Conservation (phyloP, 1,139 yeast species). For the Zygosaccharomyces sapae region DNA sequence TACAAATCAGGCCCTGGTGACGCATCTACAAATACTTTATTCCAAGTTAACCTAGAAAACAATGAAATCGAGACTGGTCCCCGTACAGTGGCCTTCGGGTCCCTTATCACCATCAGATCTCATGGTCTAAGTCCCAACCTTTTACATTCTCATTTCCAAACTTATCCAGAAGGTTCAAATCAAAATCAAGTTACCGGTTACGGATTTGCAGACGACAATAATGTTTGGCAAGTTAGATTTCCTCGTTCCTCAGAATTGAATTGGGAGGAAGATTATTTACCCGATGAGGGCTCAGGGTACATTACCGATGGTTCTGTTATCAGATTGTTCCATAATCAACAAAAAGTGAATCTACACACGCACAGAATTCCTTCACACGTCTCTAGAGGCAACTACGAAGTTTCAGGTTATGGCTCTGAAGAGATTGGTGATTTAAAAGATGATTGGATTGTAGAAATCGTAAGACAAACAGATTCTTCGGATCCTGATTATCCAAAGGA, state of each 20-base stretch:
- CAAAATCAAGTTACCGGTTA: conserved; percentile 76
- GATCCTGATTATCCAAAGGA: conserved; percentile 40
- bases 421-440: conserved; percentile 56
- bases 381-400: conserved; percentile 53
- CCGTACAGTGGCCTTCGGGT: conserved; percentile 57
- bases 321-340: conserved; percentile 51
- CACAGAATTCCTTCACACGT: conserved; percentile 57
- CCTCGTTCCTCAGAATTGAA: conserved; percentile 40
- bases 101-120: conserved; percentile 61
- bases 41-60: conserved; percentile 62
- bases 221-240: conserved; percentile 56
- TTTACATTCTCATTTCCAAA: conserved; percentile 64
- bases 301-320: conserved; percentile 51
- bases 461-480: conserved; percentile 53
- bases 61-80: conserved; percentile 54
- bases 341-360: conserved; percentile 58
- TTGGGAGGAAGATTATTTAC: conserved; percentile 22
- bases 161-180: conserved; percentile 67
- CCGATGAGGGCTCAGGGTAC: conserved; percentile 31
- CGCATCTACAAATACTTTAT: conserved; percentile 64
- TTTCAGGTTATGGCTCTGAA: conserved; percentile 62
- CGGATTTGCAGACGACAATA: conserved; percentile 67
- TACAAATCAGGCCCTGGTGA: conserved; percentile 78
- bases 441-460: conserved; percentile 69
- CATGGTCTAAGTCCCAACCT: conserved; percentile 70